Conservation (phyloP, 2,329 filamentous ascomycete genomes). For the Balansia obtecta region DNA sequence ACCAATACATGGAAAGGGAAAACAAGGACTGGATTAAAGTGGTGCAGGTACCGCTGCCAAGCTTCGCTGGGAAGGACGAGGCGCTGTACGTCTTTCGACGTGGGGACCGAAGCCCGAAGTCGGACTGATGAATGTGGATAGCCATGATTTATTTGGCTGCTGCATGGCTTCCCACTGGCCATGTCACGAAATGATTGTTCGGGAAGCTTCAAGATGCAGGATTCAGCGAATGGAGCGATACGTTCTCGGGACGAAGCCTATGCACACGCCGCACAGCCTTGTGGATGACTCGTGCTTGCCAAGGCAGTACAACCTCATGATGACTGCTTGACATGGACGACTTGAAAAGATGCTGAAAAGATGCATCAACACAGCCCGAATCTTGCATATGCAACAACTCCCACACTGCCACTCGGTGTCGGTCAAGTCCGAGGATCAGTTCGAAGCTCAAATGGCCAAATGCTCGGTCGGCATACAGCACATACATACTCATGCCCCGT, state of each 20-base stretch:
- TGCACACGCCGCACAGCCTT: not conserved
- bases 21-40: conserved; percentile 45
- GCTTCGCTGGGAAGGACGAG: conserved; percentile 68
- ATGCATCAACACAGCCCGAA: not conserved
- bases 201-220: not conserved
- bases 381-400: not conserved
- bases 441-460: too few species aligned
- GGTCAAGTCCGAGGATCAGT: not conserved
- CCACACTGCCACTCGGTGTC: not conserved
- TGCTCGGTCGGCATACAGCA: not conserved
- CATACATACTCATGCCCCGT: too few species aligned
- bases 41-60: conserved; percentile 55
- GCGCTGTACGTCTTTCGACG: conserved; percentile 55
- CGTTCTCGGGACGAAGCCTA: not conserved
- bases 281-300: not conserved
- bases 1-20: conserved; percentile 51
- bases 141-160: too few species aligned
- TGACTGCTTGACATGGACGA: not conserved
- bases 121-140: not conserved
- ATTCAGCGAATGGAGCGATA: not conserved
- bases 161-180: not conserved
- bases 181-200: not conserved
- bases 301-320: not conserved
- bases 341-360: not conserved
- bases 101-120: conserved; percentile 24